phyloP scores from a whole-genome alignment of 805 yeast genomes.

The Zygotorulaspora chibaensis region DNA sequence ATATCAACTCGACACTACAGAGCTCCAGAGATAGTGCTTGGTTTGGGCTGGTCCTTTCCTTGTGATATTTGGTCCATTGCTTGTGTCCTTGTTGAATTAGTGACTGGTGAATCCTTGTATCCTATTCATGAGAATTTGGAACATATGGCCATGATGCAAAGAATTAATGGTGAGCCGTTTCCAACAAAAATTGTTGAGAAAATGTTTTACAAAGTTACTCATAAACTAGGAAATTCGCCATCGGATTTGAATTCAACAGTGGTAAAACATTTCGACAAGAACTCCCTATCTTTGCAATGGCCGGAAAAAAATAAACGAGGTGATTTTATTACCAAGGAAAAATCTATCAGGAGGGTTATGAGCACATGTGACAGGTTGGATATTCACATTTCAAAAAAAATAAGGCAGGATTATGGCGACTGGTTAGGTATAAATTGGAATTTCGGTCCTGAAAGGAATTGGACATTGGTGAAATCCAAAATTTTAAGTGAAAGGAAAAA shows the following conservation, averaged over 20 bases:
- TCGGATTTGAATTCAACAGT: slow-evolving; percentile 32
- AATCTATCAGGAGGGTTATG: slow-evolving; percentile 31
- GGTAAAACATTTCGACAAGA: slow-evolving; percentile 30
- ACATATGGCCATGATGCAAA: slow-evolving; percentile 93
- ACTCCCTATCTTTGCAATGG: slow-evolving; percentile 25
- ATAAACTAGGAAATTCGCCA: slow-evolving; percentile 33
- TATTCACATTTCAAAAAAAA: slow-evolving; percentile 26
- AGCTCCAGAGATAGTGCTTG: slow-evolving; percentile 93
- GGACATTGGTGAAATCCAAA: slow-evolving; percentile 25
- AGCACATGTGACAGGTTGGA: slow-evolving; percentile 31
- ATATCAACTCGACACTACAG: slow-evolving; percentile 95
- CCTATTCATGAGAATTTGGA: slow-evolving; percentile 93
- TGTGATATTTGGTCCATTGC: slow-evolving; percentile 98
- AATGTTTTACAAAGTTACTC: slow-evolving; percentile 31
- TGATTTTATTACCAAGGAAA: slow-evolving; percentile 26
- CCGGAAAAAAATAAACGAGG: slow-evolving; percentile 31
- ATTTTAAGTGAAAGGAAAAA: slow-evolving; percentile 10
- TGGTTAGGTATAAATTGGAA: slow-evolving; percentile 31
- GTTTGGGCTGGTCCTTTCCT: slow-evolving; percentile 95
- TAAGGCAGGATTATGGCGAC: slow-evolving; percentile 28
- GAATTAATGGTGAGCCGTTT: slow-evolving; percentile 55
- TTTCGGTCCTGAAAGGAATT: slow-evolving; percentile 30
- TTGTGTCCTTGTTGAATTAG: slow-evolving; percentile 83
- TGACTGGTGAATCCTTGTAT: slow-evolving; percentile 91
- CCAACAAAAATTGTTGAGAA: slow-evolving; percentile 36